Evolutionary conservation across 1,284 basidiomycete species (phyloP).

Genomic region (Phlebopus sp.): DNA sequence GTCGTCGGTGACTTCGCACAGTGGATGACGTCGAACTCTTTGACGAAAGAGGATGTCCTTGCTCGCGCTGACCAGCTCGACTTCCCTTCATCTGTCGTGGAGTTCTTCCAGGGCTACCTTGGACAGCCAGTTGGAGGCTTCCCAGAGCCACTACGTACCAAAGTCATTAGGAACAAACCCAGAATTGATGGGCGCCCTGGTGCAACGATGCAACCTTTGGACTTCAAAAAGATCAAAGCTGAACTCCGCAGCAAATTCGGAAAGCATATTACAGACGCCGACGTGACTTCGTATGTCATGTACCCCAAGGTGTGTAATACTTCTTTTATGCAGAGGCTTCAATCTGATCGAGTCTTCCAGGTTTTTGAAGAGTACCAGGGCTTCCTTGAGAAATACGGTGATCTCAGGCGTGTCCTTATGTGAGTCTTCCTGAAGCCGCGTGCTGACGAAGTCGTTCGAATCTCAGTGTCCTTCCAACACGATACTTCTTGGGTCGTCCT

Average conservation of each 20-base stretch:
- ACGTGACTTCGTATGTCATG: conserved; percentile 96
- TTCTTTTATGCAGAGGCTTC: conserved; percentile 9
- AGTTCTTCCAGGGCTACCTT: conserved; percentile 98
- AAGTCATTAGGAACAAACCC: conserved; percentile 92
- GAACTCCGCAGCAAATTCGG: conserved; percentile 94
- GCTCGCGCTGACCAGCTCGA: conserved; percentile 88
- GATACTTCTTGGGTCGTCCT: conserved; percentile 95
- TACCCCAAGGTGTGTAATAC: conserved; percentile 75
- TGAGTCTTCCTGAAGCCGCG: conserved; percentile 13
- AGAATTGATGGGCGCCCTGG: conserved; percentile 95
- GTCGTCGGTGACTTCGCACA: conserved; percentile 99
- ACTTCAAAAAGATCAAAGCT: conserved; percentile 95
- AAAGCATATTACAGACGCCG: conserved; percentile 87
- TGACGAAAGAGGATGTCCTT: conserved; percentile 85
- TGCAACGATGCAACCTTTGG: conserved; percentile 79
- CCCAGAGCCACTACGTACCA: conserved; percentile 92
- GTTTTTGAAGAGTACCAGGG: conserved; percentile 97
- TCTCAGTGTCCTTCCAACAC: conserved; percentile 85
- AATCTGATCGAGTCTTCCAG: conserved; percentile 37
- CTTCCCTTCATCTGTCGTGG: conserved; percentile 95
- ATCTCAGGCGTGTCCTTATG: conserved; percentile 66
- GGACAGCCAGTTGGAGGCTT: conserved; percentile 97
- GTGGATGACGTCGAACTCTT: conserved; percentile 96
- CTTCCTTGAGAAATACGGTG: conserved; percentile 94
- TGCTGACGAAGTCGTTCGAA: conserved; percentile 11